A percentile compares a stretch with the other conserved stretches of the same genome.
Evolutionary conservation across 495 filamentous ascomycete genomes (phyloP).

Genomic region (Neurospora intermedia): DNA sequence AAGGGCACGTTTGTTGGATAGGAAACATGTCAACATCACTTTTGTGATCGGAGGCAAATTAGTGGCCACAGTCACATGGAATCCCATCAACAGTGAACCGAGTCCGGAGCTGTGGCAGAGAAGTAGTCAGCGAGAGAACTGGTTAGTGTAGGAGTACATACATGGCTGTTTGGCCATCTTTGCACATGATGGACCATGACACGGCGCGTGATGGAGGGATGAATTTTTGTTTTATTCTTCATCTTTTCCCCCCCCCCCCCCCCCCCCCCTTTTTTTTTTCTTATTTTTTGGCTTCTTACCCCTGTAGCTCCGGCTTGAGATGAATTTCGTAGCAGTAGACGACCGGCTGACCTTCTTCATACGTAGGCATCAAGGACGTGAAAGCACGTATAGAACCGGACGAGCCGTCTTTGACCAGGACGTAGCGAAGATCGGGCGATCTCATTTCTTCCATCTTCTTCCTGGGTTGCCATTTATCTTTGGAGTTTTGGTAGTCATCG

Average conservation of each 20-base stretch:
- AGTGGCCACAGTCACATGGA: conserved; percentile 29
- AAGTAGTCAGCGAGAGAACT: neutral
- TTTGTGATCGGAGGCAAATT: conserved; percentile 49
- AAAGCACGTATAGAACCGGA: conserved; percentile 45
- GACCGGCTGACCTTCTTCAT: conserved; percentile 63
- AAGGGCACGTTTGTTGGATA: conserved; percentile 48
- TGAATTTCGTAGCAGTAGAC: conserved; percentile 89
- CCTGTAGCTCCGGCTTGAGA: conserved; percentile 43
- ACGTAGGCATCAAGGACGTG: conserved; percentile 71
- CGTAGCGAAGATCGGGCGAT: conserved; percentile 56
- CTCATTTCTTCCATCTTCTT: conserved; percentile 70
- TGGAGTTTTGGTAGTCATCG: conserved; percentile 53
- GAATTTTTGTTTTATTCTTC: neutral
- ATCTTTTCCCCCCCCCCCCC: too few species aligned
- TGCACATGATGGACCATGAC: neutral
- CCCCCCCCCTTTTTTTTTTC: too few species aligned
- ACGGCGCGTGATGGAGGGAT: neutral
- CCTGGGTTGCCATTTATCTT: conserved; percentile 55
- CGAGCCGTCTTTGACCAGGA: conserved; percentile 39
- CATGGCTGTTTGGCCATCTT: neutral
- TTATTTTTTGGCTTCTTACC: conserved; percentile 13
- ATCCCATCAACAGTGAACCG: conserved; percentile 31
- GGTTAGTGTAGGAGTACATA: neutral
- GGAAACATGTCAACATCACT: conserved; percentile 78
- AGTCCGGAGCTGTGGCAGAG: conserved; percentile 32